Base-by-base conservation (phyloP, 306 rosid species). In the Vachellia pachyceras region DNA sequence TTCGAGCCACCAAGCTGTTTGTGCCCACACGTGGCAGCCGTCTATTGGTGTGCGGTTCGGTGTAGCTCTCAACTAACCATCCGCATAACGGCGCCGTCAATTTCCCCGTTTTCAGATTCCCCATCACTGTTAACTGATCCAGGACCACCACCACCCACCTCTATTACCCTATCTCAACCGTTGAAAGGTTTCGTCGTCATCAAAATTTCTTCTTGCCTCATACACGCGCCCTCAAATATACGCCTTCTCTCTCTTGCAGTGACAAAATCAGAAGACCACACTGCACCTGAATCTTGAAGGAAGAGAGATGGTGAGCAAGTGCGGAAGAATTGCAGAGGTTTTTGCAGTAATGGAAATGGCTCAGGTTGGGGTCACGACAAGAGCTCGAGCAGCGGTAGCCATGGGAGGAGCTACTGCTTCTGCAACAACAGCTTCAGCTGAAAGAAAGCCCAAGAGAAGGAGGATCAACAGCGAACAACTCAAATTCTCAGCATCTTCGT, bases 121-220 rank as follows among this genome's bases (percentile, higher is more conserved):
- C 88, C 77, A 82, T 88, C 89, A 58, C 84, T 81, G 37, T 81
- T 82, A 77, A 77, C 83, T 87, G 84, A 52, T 74, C n/a, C n/a
- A n/a, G n/a, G n/a, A n/a, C n/a, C n/a, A n/a, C n/a, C n/a, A n/a
- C n/a, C n/a, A n/a, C n/a, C n/a, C n/a, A n/a, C n/a, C n/a, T n/a
- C 79, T 50, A 47, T 69, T 49, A 40, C 40, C 78, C 75, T 44
- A 87, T 90, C 88, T 42, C 66, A 79, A 80, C 88, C 84, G 82
- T 85, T 81, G 78, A 81, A 44, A 66, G 10, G 36, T 37, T 46
- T 45, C 39, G 64, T 83, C 85, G 33, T 61, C 84, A 72, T 42
- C 85, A 77, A 77, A 79, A 65, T 79, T 86, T 77, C 73, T 50
- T 81, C 83, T 69, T 84, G n/a, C n/a, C n/a, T n/a, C n/a, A n/a